Conservation (phyloP, 2,329 filamentous ascomycete genomes). For the Westerdykella aurantiaca region DNA sequence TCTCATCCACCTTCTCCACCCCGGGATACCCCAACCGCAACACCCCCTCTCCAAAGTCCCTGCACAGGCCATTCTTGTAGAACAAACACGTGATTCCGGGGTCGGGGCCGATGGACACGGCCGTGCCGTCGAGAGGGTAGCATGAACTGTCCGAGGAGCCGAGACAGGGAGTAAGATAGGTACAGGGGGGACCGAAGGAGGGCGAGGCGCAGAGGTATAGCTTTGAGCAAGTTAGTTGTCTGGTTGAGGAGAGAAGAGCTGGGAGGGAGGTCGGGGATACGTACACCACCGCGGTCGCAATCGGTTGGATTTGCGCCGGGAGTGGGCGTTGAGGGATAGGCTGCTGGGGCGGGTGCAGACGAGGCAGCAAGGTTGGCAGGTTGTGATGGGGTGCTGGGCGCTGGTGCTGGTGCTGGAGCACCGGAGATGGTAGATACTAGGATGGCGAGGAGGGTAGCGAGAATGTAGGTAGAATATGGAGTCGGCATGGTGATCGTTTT, state of each 20-base stretch:
- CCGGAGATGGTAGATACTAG: constrained; percentile 6
- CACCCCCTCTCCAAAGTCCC: no score
- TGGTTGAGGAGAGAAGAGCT: neutral
- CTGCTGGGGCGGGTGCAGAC: neutral
- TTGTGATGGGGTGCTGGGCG: neutral
- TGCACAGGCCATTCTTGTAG: constrained; percentile 17
- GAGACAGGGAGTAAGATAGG: constrained; percentile 6
- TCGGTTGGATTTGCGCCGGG: neutral
- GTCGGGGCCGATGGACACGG: constrained; percentile 19
- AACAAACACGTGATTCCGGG: constrained; percentile 20
- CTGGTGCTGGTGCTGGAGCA: neutral
- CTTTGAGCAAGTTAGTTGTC: constrained; percentile 7
- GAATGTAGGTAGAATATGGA: constrained; percentile 6
- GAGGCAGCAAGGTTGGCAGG: neutral
- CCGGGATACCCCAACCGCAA: no score
- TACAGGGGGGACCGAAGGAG: constrained; percentile 20
- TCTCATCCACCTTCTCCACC: no score
- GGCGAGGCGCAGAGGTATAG: constrained; percentile 22
- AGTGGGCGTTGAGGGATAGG: neutral
- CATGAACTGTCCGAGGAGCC: constrained; percentile 14
- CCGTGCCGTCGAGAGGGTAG: constrained; percentile 11
- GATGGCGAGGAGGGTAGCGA: constrained; percentile 2
- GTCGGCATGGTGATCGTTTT: neutral
- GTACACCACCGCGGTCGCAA: constrained; percentile 3
- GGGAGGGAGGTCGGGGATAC: neutral